These are phyloP conservation scores for Colletotrichum chlorophyti DNA, from an alignment of 2,329 filamentous ascomycete genomes.

Conservation along the genomic window DNA sequence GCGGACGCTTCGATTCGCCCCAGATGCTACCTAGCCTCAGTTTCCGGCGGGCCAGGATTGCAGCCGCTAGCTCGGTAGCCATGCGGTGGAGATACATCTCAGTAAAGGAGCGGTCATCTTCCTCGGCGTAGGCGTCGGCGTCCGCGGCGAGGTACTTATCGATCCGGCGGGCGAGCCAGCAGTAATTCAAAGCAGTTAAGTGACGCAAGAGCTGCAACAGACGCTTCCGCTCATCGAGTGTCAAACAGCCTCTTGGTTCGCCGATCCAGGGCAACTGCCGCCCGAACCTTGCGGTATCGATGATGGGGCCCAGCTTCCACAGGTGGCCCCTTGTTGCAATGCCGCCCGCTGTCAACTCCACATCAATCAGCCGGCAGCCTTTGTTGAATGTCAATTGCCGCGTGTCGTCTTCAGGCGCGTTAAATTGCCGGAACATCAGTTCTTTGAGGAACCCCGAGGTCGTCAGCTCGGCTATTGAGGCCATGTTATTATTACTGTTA, in stretches of 20 bases:
- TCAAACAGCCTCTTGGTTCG: slow-evolving; percentile 23
- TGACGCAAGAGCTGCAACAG: slow-evolving; percentile 21
- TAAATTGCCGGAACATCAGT: slow-evolving; percentile 32
- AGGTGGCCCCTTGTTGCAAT: slow-evolving; percentile 34
- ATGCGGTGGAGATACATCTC: slow-evolving; percentile 29
- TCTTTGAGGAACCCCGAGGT: slow-evolving; percentile 21
- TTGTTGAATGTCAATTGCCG: slow-evolving; percentile 35
- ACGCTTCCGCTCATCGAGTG: slow-evolving; percentile 23
- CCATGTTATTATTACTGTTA: slow-evolving; percentile 35
- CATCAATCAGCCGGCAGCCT: slow-evolving; percentile 33
- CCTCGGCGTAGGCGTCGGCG: slow-evolving; percentile 2
- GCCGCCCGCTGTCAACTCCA: slow-evolving; percentile 26
- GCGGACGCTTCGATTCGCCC: neutral
- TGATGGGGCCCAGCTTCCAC: slow-evolving; percentile 32
- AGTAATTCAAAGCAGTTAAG: neutral
- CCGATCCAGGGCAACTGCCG: slow-evolving; percentile 20
- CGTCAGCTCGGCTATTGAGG: neutral
- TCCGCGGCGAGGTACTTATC: slow-evolving; percentile 23
- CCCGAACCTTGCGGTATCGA: slow-evolving; percentile 28
- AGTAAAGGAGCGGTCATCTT: slow-evolving; percentile 25
- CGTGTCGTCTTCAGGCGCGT: slow-evolving; percentile 19
- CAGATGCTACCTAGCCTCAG: slow-evolving; percentile 31
- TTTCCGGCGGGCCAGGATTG: slow-evolving; percentile 26
- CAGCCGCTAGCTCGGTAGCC: slow-evolving; percentile 29
- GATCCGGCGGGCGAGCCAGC: slow-evolving; percentile 10